phyloP scores from a whole-genome alignment of 768 basidiomycete genomes.

The Psilocybe azurescens region DNA sequence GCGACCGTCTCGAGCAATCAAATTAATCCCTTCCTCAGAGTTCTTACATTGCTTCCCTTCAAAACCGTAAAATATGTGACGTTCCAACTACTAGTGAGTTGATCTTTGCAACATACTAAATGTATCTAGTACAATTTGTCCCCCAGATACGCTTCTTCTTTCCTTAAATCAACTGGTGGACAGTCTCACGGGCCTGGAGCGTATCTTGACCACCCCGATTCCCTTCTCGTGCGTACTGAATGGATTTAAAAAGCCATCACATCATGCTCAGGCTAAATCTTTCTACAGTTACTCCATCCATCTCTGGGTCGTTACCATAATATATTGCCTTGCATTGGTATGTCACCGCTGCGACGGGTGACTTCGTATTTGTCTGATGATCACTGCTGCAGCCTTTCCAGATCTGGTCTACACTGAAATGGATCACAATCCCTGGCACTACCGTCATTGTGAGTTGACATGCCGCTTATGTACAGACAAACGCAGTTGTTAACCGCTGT shows the following conservation, averaged over 20 bases:
- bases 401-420: slow-evolving; percentile 56
- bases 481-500: background rate
- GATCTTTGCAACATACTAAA: background rate
- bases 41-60: slow-evolving; percentile 68
- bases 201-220: slow-evolving; percentile 78
- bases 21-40: slow-evolving; percentile 43
- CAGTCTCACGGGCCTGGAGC: slow-evolving; percentile 69
- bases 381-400: slow-evolving; percentile 60
- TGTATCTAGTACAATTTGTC: background rate
- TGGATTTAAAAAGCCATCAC: background rate
- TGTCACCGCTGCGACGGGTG: slow-evolving; percentile 17
- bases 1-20: background rate
- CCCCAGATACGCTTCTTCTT: slow-evolving; percentile 48
- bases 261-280: background rate
- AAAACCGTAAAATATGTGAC: slow-evolving; percentile 59
- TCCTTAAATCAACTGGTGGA: slow-evolving; percentile 64
- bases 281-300: slow-evolving; percentile 66
- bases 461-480: slow-evolving; percentile 5
- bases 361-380: slow-evolving; percentile 1
- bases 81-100: slow-evolving; percentile 63
- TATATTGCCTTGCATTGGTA: slow-evolving; percentile 69
- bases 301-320: slow-evolving; percentile 65
- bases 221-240: slow-evolving; percentile 64
- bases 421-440: slow-evolving; percentile 71
- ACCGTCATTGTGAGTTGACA: slow-evolving; percentile 46